Evolutionary conservation across 495 filamentous ascomycete genomes (phyloP).

Genomic region (Podospora pseudoanserina): DNA sequence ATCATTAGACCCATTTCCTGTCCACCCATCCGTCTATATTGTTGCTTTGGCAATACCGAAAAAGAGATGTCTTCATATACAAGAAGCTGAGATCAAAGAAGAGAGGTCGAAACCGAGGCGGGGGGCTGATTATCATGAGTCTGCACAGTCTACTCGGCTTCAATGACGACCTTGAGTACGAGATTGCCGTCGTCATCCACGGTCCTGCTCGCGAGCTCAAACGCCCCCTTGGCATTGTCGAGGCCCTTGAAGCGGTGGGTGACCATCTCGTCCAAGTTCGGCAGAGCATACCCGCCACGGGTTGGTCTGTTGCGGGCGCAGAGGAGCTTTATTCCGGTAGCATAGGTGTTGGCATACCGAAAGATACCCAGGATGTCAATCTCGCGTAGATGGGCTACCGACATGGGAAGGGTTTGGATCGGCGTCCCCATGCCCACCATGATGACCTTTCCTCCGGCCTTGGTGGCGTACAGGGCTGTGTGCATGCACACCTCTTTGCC

Average conservation of each 20-base stretch:
- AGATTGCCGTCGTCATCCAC: constrained; percentile 72
- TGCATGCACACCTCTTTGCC: constrained; percentile 85
- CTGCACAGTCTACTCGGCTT: constrained; percentile 32
- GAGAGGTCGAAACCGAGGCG: not conserved
- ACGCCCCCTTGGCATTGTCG: constrained; percentile 62
- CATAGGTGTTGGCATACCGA: constrained; percentile 84
- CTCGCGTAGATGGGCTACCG: constrained; percentile 79
- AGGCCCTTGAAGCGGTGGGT: constrained; percentile 74
- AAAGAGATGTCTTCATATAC: constrained; percentile 9
- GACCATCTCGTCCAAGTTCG: constrained; percentile 62
- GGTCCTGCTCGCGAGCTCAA: constrained; percentile 75
- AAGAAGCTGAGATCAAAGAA: constrained; percentile 18
- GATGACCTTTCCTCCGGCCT: constrained; percentile 75
- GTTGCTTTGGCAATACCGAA: constrained; percentile 7
- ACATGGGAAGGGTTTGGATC: constrained; percentile 79
- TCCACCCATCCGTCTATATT: constrained; percentile 1
- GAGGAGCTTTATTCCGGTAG: constrained; percentile 67
- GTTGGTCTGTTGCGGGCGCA: constrained; percentile 53
- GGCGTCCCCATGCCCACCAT: constrained; percentile 95
- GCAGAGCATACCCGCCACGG: constrained; percentile 50
- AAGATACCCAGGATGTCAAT: constrained; percentile 93
- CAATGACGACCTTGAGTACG: constrained; percentile 84
- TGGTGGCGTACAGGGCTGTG: constrained; percentile 77
- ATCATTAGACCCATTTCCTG: not conserved
- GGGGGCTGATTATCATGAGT: not conserved